These are phyloP conservation scores for Drosera capensis DNA, from an alignment of 148 eudicot species.

Conservation along the genomic window DNA sequence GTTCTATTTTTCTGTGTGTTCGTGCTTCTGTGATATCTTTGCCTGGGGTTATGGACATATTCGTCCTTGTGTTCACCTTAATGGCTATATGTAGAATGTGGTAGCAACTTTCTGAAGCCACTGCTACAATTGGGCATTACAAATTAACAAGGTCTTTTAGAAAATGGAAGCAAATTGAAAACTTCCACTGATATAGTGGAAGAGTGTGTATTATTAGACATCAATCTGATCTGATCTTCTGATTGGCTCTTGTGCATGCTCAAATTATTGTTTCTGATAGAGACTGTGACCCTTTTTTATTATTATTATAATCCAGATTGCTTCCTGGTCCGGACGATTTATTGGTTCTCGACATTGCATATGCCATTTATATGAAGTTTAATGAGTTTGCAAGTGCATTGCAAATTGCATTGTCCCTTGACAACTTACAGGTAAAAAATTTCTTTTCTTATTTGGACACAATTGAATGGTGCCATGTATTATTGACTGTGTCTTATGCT, in stretches of 20 bases:
- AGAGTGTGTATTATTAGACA: too few species aligned
- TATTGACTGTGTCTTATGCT: not conserved
- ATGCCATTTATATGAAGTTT: constrained; percentile 44
- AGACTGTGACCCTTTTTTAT: not conserved
- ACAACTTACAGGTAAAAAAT: constrained; percentile 50
- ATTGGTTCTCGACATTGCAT: constrained; percentile 60
- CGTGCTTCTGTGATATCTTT: not conserved
- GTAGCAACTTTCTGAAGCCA: too few species aligned
- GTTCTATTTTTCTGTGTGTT: not conserved
- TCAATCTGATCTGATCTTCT: too few species aligned
- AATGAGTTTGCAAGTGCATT: constrained; percentile 80
- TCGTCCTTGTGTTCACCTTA: too few species aligned
- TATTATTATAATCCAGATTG: constrained; percentile 37
- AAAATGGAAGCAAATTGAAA: too few species aligned
- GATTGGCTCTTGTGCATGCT: too few species aligned
- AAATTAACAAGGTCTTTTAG: too few species aligned
- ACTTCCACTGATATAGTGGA: too few species aligned
- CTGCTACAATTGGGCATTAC: too few species aligned
- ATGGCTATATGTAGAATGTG: too few species aligned
- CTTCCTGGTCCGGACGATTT: constrained; percentile 87
- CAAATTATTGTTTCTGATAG: too few species aligned
- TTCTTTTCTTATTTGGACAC: not conserved
- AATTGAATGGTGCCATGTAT: not conserved
- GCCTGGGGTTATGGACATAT: not conserved
- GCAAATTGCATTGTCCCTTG: constrained; percentile 65